Evolutionary conservation across 2,329 filamentous ascomycete genomes (phyloP).

Genomic region (Ophiostoma triangulosporum): DNA sequence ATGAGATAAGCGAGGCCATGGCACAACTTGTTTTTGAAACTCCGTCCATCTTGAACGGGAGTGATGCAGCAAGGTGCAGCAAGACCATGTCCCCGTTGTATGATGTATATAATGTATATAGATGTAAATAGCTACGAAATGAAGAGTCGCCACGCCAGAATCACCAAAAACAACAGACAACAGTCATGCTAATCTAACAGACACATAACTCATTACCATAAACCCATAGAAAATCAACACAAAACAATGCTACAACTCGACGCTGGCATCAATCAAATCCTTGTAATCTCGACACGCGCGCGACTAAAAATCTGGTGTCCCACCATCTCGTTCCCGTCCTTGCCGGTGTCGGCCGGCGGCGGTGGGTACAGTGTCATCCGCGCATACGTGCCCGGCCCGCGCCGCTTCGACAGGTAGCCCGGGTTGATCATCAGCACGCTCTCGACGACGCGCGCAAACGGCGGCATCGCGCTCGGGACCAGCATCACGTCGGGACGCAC

Average conservation of each 20-base stretch:
- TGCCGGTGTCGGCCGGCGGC: slow-evolving; percentile 30
- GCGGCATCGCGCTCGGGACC: slow-evolving; percentile 66
- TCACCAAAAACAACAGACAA: too few relatives aligned
- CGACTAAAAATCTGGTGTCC: slow-evolving; percentile 69
- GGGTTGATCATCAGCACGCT: slow-evolving; percentile 86
- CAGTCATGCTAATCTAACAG: background rate
- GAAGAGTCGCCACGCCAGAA: too few relatives aligned
- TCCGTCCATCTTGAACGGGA: too few relatives aligned
- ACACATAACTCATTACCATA: background rate
- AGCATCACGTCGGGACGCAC: slow-evolving; percentile 76
- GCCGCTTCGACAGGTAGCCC: slow-evolving; percentile 71
- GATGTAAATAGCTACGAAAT: too few relatives aligned
- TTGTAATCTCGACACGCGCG: slow-evolving; percentile 74
- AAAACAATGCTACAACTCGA: too few relatives aligned
- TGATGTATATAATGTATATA: too few relatives aligned
- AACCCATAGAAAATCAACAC: background rate
- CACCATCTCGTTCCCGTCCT: slow-evolving; percentile 44
- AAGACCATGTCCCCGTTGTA: too few relatives aligned
- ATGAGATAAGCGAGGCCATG: too few relatives aligned
- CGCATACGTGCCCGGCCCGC: slow-evolving; percentile 74
- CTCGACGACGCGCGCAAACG: slow-evolving; percentile 86
- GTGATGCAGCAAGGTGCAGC: too few relatives aligned
- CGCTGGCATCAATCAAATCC: slow-evolving; percentile 39
- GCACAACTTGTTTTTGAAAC: too few relatives aligned
- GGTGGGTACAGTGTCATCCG: slow-evolving; percentile 63